Evolutionary conservation across 2,329 filamentous ascomycete species (phyloP).

Genomic region (Chaetomium strumarium): DNA sequence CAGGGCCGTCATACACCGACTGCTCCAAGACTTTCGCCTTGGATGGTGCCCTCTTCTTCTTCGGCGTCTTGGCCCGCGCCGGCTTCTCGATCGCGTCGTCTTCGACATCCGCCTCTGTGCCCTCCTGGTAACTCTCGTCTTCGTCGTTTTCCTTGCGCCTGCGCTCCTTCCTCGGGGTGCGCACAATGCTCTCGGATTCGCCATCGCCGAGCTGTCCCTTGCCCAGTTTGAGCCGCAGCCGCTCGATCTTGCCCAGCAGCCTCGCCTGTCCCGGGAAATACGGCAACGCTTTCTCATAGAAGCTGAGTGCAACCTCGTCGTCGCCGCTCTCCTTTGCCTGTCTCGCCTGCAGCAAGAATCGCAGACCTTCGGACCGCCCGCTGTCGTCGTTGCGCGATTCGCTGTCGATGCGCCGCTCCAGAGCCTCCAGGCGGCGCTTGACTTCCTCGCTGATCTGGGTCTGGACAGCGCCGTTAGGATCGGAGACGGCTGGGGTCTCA

Average conservation of each 20-base stretch:
- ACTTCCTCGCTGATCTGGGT: constrained; percentile 66
- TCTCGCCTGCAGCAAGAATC: constrained; percentile 82
- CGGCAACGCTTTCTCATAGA: constrained; percentile 78
- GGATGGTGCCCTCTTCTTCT: constrained; percentile 4
- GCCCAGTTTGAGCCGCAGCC: constrained; percentile 49
- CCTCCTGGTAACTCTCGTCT: constrained; percentile 37
- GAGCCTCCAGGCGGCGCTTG: constrained; percentile 71
- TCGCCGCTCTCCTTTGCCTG: constrained; percentile 84
- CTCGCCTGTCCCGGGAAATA: constrained; percentile 85
- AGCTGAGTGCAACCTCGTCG: constrained; percentile 68
- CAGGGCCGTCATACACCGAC: not conserved
- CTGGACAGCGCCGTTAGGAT: constrained; percentile 28
- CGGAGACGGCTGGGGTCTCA: constrained; percentile 29
- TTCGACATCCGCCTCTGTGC: constrained; percentile 38
- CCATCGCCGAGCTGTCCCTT: constrained; percentile 4
- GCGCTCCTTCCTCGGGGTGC: not conserved
- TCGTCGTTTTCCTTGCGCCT: constrained; percentile 29
- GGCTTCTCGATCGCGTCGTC: constrained; percentile 24
- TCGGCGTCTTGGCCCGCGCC: constrained; percentile 17
- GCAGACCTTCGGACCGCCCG: constrained; percentile 71
- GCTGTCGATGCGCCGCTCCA: constrained; percentile 80
- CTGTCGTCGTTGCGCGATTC: constrained; percentile 53
- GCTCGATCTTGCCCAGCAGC: constrained; percentile 63
- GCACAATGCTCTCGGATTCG: not conserved
- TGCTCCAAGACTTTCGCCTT: constrained; percentile 4